Base-by-base conservation (phyloP, 2,329 filamentous ascomycete genomes). In the Aspergillus sp. region DNA sequence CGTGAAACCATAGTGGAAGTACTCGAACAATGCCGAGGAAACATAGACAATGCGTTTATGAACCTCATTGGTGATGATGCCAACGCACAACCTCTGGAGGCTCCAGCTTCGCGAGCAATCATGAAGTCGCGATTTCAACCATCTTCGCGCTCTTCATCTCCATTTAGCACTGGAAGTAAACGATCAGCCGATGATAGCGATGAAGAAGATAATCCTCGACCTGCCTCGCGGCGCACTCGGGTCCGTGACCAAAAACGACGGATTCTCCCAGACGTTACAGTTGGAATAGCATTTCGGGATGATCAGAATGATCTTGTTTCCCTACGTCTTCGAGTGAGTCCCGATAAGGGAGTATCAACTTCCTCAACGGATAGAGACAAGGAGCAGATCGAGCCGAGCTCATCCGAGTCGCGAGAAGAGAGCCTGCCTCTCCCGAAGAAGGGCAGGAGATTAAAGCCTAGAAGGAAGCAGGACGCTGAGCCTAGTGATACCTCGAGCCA, bases 11-110 rank as follows among this genome's bases (percentile, higher is more conserved):
- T 85, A 58, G 78, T 80, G 48, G 76, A 80, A 61, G 77, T 80
- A 58, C 74, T 86, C 32, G 76, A 82, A 63, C 77, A 80, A 61
- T 79, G 77, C 55, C 81, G 79, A 49, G 82, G 83, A 42, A 79
- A 83, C 62, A 76, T 86, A 44, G 76, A 84, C 62, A 69, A 74
- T 26, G 81, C 83, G 6, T 82, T 85, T 42, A 76, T 76, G 12
- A 80, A 77, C 45, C 68, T 86, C 17, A 67, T 84, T 3, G 82
- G 82, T 38, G 74, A 76, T 3, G 77, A 81, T 36, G 48, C 53
- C 22, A 64, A 65, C n/a, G 57, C 60, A 2, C 56, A 61, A 32
- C 55, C 61, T 22, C 62, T 64, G 4, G 67, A 69, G 45, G 61
- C 66, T 24, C 48, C 60, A 3, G 51, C 59, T 26, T 66, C 64